Base-by-base conservation (phyloP, 192 early-diverging fungal genomes). In the Rhizoclosmatium sp. region DNA sequence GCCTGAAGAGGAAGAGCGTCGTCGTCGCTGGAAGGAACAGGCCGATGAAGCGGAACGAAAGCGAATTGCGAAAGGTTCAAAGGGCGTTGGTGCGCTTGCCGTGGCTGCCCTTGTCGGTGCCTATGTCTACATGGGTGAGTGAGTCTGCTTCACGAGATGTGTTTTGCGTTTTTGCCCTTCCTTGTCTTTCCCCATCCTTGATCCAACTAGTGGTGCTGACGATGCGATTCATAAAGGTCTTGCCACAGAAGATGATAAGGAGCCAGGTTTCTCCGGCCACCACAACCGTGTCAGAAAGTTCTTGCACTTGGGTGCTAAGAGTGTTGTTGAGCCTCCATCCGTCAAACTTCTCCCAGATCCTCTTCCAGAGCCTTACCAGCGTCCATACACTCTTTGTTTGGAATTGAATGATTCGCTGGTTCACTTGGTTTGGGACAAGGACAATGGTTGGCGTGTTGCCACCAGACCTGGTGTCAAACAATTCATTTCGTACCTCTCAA, bases 401-500 rank as follows among this genome's bases (percentile, higher is more conserved):
- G 98, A 97, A 79, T 82, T 99, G 79, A 95, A 95, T 71, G 96
- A 99, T 77, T 94, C 96, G 54, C 85, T 99, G 82, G 89, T 96
- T 46, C 93, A 97, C 78, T 90, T 96, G 75, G 94, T 92, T 71
- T 99, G 97, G 97, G 90, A 95, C 84, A 96, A 95, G 88, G 92
- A 97, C 78, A 87, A 94, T 71, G 98, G 98, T 39, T 99, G 98
- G 98, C 91, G 97, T 68, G 92, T 93, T 64, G 98, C 97, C 47
- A 97, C 95, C 80, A 91, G 98, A 60, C 97, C 98, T 16, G 97
- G 96, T 58, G 91, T 97, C 49, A 97, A 99, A 69, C 94, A 98
- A 80, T 97, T 99, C 81, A 79, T 99, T 40, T 90, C 93, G 68
- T 95, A 96, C 82, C 84, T 99, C 75, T 90, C 91, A 73, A 92